Evolutionary conservation across 2,329 filamentous ascomycete genomes (phyloP).

Genomic region (Blastomyces emzantsi): DNA sequence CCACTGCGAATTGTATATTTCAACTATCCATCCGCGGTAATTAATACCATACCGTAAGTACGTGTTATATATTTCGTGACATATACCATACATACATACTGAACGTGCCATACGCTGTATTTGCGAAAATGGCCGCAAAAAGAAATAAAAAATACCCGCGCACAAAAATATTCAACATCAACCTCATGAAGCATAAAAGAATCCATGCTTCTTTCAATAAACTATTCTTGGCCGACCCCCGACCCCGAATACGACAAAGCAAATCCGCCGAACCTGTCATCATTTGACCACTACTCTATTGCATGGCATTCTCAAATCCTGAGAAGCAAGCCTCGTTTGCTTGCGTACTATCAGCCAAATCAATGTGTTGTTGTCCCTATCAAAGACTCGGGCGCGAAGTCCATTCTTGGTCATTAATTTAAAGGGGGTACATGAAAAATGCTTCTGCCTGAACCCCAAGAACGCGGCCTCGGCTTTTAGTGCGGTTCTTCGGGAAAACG

Average conservation of each 20-base stretch:
- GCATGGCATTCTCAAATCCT: neutral
- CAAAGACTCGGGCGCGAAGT: neutral
- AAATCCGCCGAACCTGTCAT: neutral
- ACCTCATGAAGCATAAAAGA: neutral
- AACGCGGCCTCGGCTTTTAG: neutral
- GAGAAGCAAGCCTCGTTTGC: conserved; percentile 2
- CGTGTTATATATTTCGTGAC: neutral
- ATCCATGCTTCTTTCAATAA: neutral
- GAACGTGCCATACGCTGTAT: neutral
- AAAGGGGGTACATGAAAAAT: neutral
- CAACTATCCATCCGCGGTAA: too few relatives aligned
- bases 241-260: neutral
- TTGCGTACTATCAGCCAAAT: neutral
- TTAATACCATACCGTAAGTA: neutral
- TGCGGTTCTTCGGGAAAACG: neutral
- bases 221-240: neutral
- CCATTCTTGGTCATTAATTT: neutral
- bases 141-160: neutral
- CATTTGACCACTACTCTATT: neutral
- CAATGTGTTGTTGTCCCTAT: neutral
- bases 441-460: conserved; percentile 6
- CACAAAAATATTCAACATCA: neutral
- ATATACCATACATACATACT: neutral
- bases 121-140: neutral
- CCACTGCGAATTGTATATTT: neutral